Percentiles rank a stretch among this genome's conserved stretches.
Conservation (phyloP, 1,139 yeast genomes). For the Spathaspora sp. region DNA sequence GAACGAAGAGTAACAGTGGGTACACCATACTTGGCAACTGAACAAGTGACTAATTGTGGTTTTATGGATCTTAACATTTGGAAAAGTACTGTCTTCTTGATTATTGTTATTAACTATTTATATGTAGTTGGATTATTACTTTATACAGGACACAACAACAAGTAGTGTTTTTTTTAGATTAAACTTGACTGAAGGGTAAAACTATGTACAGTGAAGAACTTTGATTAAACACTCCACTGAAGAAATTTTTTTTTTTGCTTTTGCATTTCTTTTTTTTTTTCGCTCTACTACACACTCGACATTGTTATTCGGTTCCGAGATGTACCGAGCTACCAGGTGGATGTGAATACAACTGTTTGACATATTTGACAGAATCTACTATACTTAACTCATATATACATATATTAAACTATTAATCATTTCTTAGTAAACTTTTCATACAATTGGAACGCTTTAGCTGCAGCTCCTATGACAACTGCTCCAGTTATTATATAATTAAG, state of each 20-base stretch:
- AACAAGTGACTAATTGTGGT: not conserved
- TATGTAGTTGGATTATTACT: not conserved
- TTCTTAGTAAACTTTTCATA: not conserved
- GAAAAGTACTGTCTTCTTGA: not conserved
- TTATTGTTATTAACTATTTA: not conserved
- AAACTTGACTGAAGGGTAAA: not conserved
- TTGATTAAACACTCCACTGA: not conserved
- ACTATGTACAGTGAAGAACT: constrained; percentile 1
- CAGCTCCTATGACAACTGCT: constrained; percentile 9
- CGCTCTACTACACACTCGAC: not conserved
- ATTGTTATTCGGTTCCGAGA: not conserved
- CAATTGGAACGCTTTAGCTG: not conserved
- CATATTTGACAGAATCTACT: too few relatives aligned
- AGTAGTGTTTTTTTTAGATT: too few relatives aligned
- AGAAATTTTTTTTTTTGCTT: not conserved
- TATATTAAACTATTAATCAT: not conserved
- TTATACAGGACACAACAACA: not conserved
- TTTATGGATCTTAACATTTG: constrained; percentile 10
- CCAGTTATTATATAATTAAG: constrained; percentile 24
- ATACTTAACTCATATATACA: not conserved
- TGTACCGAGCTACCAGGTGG: not conserved
- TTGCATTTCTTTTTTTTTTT: not conserved
- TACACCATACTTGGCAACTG: not conserved
- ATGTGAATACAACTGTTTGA: not conserved
- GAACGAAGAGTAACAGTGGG: constrained; percentile 10